Percentiles rank a stretch among this genome's conserved stretches.
Conservation (phyloP, 2,329 filamentous ascomycete genomes). For the Alternaria postmessia region DNA sequence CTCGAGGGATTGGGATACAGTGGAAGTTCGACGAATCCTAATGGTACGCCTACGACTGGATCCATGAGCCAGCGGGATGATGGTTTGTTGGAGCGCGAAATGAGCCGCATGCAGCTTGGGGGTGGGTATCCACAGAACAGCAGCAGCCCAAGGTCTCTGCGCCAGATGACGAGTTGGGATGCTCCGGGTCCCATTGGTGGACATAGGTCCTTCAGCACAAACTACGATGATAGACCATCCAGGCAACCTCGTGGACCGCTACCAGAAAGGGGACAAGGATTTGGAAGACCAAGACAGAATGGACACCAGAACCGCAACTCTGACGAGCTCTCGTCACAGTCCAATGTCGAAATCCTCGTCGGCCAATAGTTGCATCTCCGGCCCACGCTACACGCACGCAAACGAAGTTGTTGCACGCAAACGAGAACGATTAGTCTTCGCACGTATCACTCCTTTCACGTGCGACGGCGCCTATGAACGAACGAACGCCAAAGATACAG, state of each 20-base stretch:
- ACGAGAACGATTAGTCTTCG: conserved; percentile 28
- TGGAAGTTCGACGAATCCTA: conserved; percentile 70
- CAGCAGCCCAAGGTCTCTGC: conserved; percentile 66
- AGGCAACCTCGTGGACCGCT: conserved; percentile 69
- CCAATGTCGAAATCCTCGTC: conserved; percentile 69
- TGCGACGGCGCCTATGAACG: conserved; percentile 26
- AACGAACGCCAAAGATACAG: conserved; percentile 18
- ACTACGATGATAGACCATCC: conserved; percentile 66
- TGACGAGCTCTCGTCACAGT: conserved; percentile 69
- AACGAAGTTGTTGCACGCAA: conserved; percentile 9
- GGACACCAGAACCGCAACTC: conserved; percentile 69
- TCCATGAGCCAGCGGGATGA: conserved; percentile 63
- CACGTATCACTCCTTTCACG: conserved; percentile 34
- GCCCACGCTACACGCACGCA: conserved; percentile 6
- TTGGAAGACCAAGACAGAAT: conserved; percentile 64
- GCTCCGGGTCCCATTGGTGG: conserved; percentile 69
- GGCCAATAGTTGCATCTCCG: conserved; percentile 58
- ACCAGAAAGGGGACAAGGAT: conserved; percentile 67
- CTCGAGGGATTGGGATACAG: conserved; percentile 55
- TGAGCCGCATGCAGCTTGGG: conserved; percentile 65
- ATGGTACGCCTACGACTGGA: conserved; percentile 67
- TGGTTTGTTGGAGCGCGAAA: conserved; percentile 68
- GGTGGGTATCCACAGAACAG: conserved; percentile 58
- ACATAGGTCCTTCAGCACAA: conserved; percentile 68
- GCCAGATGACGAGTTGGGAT: conserved; percentile 69